Evolutionary conservation across 768 basidiomycete species (phyloP).

Genomic region (Lepiota brunneoincarnata): DNA sequence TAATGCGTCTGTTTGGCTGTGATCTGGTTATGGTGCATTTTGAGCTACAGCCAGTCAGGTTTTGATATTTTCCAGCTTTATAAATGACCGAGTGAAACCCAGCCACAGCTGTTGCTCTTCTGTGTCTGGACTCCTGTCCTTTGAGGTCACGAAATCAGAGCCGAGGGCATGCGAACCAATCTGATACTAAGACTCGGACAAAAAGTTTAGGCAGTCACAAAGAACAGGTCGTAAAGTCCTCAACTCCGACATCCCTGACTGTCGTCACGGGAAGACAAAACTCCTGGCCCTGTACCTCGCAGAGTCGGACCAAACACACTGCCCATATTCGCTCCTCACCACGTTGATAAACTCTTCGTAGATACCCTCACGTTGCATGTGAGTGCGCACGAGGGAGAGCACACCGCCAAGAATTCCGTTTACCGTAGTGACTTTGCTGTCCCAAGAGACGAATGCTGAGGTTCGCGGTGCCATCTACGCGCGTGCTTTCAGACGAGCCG

Average conservation of each 20-base stretch:
- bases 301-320: slow-evolving; percentile 14
- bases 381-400: slow-evolving; percentile 16
- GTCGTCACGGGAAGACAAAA: slow-evolving; percentile 15
- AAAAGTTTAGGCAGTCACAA: neutral
- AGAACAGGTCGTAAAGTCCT: slow-evolving; percentile 17
- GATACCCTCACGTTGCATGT: slow-evolving; percentile 17
- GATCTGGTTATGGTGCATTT: too few species aligned
- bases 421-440: slow-evolving; percentile 22
- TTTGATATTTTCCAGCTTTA: too few species aligned
- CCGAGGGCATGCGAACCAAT: too few species aligned
- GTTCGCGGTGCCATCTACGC: slow-evolving; percentile 20
- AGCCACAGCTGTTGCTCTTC: too few species aligned
- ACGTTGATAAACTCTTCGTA: slow-evolving; percentile 17
- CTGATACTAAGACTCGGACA: too few species aligned
- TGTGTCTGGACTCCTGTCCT: too few species aligned
- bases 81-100: too few species aligned
- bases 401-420: slow-evolving; percentile 22
- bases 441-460: slow-evolving; percentile 24
- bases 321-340: slow-evolving; percentile 12
- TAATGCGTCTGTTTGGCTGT: too few species aligned
- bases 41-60: too few species aligned
- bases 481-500: slow-evolving; percentile 21
- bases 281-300: slow-evolving; percentile 11
- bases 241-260: slow-evolving; percentile 16
- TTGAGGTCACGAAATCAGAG: too few species aligned